Conservation (phyloP, 805 yeast species). For the Zygoascus biomembranicola region DNA sequence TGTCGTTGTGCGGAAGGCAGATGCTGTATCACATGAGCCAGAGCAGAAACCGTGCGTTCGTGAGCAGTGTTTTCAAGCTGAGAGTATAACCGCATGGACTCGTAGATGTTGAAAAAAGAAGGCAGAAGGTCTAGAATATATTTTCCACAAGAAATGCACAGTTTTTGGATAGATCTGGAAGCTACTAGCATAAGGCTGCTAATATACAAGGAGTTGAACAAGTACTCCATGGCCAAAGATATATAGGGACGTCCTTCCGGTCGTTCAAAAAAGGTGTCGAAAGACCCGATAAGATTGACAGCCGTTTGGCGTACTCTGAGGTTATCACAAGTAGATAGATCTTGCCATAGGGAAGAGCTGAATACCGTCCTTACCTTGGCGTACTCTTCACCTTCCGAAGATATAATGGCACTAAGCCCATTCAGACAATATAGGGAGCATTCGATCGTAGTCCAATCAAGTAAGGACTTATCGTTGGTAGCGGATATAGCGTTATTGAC, state of each 20-base stretch:
- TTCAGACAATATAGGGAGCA: slow-evolving; percentile 52
- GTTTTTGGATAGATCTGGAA: slow-evolving; percentile 48
- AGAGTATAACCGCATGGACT: slow-evolving; percentile 14
- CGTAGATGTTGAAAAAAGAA: slow-evolving; percentile 24
- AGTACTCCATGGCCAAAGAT: slow-evolving; percentile 45
- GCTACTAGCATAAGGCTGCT: slow-evolving; percentile 31
- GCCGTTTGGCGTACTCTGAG: slow-evolving; percentile 38
- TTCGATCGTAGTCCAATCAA: slow-evolving; percentile 41
- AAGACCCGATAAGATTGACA: slow-evolving; percentile 49
- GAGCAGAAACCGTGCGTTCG: slow-evolving; percentile 26
- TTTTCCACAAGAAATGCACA: slow-evolving; percentile 28
- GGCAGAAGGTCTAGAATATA: slow-evolving; percentile 19
- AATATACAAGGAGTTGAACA: slow-evolving; percentile 36
- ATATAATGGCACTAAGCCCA: slow-evolving; percentile 47
- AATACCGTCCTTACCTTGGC: slow-evolving; percentile 21
- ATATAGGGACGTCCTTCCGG: slow-evolving; percentile 38
- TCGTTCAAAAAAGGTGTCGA: slow-evolving; percentile 50
- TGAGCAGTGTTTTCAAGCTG: slow-evolving; percentile 20
- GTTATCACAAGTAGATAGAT: slow-evolving; percentile 19
- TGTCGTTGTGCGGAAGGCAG: slow-evolving; percentile 18
- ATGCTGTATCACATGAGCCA: slow-evolving; percentile 26
- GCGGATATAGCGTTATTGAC: slow-evolving; percentile 8
- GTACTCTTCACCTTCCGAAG: slow-evolving; percentile 27
- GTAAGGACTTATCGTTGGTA: background rate
- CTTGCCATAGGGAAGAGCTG: slow-evolving; percentile 23